phyloP scores from a whole-genome alignment of 768 basidiomycete genomes.

The Tremella fuciformis region DNA sequence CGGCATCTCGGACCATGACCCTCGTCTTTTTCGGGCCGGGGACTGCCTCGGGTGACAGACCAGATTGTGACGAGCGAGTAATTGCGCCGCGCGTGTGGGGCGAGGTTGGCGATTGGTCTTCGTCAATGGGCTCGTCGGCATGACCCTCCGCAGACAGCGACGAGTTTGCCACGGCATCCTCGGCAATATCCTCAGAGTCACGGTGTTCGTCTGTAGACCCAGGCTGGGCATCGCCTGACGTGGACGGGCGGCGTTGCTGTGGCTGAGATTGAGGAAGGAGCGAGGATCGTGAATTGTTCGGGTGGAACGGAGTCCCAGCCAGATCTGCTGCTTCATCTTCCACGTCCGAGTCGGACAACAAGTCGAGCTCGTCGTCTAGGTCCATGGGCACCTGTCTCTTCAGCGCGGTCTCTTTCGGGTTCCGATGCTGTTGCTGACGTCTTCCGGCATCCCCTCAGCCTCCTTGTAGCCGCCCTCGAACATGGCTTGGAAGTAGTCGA shows the following conservation, averaged over 20 bases:
- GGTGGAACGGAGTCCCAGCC: slow-evolving; percentile 1
- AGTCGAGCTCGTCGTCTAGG: slow-evolving; percentile 32
- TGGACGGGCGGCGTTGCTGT: slow-evolving; percentile 13
- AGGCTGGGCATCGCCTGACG: slow-evolving; percentile 14
- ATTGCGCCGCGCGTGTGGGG: background rate
- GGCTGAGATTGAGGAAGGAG: slow-evolving; percentile 4
- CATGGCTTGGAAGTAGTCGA: slow-evolving; percentile 73
- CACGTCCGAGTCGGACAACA: slow-evolving; percentile 45
- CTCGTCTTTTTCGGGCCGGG: slow-evolving; percentile 59
- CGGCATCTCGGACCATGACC: slow-evolving; percentile 61
- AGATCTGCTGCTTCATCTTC: slow-evolving; percentile 40
- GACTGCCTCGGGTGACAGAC: background rate
- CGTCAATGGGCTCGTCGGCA: slow-evolving; percentile 17
- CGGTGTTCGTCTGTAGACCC: background rate
- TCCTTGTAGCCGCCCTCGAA: slow-evolving; percentile 45
- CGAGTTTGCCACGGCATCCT: background rate
- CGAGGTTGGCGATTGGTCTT: slow-evolving; percentile 6
- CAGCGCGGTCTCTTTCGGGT: background rate
- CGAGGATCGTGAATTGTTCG: background rate
- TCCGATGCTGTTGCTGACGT: slow-evolving; percentile 18
- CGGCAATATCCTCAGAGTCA: slow-evolving; percentile 4
- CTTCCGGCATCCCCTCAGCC: slow-evolving; percentile 31
- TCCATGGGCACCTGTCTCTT: slow-evolving; percentile 18
- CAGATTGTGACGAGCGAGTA: background rate
- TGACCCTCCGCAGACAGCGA: slow-evolving; percentile 11